Evolutionary conservation across 2,329 filamentous ascomycete genomes (phyloP), one percentile per base, ranked within the genome.

Genomic region (Penicillium sp.): DNA sequence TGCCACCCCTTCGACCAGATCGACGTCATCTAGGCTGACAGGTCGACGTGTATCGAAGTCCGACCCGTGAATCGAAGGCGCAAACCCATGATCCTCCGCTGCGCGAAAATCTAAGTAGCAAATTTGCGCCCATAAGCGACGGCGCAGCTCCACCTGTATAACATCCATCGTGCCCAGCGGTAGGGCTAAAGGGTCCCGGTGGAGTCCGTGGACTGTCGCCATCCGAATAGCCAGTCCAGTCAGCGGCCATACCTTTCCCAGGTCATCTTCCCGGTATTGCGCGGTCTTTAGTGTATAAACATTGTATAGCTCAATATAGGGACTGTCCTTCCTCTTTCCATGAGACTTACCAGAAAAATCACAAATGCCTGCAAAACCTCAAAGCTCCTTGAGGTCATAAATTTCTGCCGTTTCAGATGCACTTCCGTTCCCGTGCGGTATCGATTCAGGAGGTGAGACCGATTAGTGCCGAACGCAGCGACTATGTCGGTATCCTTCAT

Each of bases 11-110:
- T 45, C 26, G 2, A 45, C 3, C 11, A 45, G 26, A 18, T 45
- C 43, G 5, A 32, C 26, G 4, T 45, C 43, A 45, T 45, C 43
- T 1, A 45, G 11, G 10, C 43, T 45, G 11, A 45, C 0, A 1
- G 43, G 43, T 32, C n/a, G 43, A 45, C 43, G 7, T 1, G 43
- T 45, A 45, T 45, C 43, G 11, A 45, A 45, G 11, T 45, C 43
- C 11, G 43, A 31, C 26, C 10, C 43, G 1, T 45, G 43, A 20
- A 45, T 45, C 6, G 43, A 45, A 14, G 43, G 43, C 4, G 43
- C 26, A 45, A 45, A 20, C 11, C 43, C 43, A 20, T 45, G 43
- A 45, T 45, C 43, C 6, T 32, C 43, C 2, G 43, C 16, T 7
- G 43, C 5, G 6, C 43, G 43, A 7, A 45, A 45, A 32, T 45